Evolutionary conservation across 305 asterid genomes (phyloP), one percentile per base, ranked within the genome.

Genomic region (Fraxinus platypoda): DNA sequence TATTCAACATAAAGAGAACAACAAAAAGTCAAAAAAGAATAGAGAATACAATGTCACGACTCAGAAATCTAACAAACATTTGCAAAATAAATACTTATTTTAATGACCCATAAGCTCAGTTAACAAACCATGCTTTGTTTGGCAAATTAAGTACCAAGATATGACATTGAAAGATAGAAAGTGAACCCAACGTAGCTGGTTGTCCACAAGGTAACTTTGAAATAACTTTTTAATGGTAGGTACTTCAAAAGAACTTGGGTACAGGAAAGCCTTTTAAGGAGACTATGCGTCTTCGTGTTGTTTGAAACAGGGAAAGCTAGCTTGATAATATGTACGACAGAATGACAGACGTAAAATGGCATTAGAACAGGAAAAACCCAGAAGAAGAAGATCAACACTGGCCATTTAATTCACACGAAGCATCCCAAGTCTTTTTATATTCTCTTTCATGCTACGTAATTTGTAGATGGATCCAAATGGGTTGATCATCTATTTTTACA

Each of bases 11-110:
- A 33, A 78, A 68, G 64, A 3, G 54, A 73, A 52, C 2, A 31
- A 78, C 68, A 81, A 77, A 57, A 81, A 31, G 57, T 52, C 28
- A 82, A 68, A 81, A 57, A 54, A 34, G 74, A 38, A 66, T 9
- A 28, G 41, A 74, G 38, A 57, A 74, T 33, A 71, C 5, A 71
- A 28, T 71, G 41, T 57, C 33, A 43, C n/a, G 12, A 75, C 75
- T 54, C 74, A 38, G 74, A 68, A 77, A 31, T 30, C 41, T 71
- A 71, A 31, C 35, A 71, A 71, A 17, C 46, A 71, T 30, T 31
- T 33, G 11, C 76, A 21, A 71, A 31, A 71, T n/a, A n/a, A 33
- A 6, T 3, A 30, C 6, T 7, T 26, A 71, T 71, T 25, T 71
- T 30, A 31, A 33, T 31, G 46, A 33, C 31, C 76, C 41, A 33